These are phyloP conservation scores for Trichoderma guizhouense DNA, from an alignment of 2,329 filamentous ascomycete genomes.

Conservation along the genomic window DNA sequence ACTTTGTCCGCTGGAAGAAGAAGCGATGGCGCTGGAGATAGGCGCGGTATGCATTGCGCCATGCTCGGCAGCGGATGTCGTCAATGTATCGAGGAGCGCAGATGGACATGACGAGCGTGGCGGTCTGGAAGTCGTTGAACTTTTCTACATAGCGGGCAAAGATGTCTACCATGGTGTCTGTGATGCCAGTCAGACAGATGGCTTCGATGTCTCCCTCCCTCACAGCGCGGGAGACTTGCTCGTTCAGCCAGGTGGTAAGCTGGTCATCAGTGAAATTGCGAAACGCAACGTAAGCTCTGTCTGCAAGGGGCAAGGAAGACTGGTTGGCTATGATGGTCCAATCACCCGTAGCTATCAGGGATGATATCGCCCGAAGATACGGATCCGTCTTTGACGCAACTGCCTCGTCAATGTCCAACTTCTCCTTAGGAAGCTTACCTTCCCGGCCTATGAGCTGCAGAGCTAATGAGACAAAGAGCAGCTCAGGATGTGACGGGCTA, in stretches of 20 bases:
- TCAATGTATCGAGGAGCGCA: slow-evolving; percentile 73
- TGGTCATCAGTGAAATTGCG: slow-evolving; percentile 61
- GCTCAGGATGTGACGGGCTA: slow-evolving; percentile 59
- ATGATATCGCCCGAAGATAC: slow-evolving; percentile 75
- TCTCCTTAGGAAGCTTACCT: slow-evolving; percentile 43
- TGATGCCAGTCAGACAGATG: slow-evolving; percentile 74
- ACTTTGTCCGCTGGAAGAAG: slow-evolving; percentile 72
- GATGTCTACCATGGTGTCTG: slow-evolving; percentile 68
- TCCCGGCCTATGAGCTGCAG: slow-evolving; percentile 60
- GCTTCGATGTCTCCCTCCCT: slow-evolving; percentile 70
- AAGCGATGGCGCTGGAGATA: slow-evolving; percentile 69
- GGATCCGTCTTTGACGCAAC: slow-evolving; percentile 67
- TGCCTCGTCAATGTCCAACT: slow-evolving; percentile 57
- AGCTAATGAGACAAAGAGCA: slow-evolving; percentile 65
- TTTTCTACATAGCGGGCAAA: slow-evolving; percentile 72
- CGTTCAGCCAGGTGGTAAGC: slow-evolving; percentile 64
- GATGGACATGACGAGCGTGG: slow-evolving; percentile 69
- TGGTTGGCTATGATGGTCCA: slow-evolving; percentile 74
- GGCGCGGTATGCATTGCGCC: slow-evolving; percentile 69
- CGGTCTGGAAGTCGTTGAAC: slow-evolving; percentile 75
- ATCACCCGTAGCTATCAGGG: slow-evolving; percentile 71
- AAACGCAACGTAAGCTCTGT: slow-evolving; percentile 71
- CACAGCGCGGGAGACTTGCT: slow-evolving; percentile 59
- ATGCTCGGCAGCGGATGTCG: slow-evolving; percentile 70
- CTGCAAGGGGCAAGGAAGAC: slow-evolving; percentile 67